Evolutionary conservation across 768 basidiomycete species (phyloP), one percentile per base, ranked within the genome.

Genomic region (Pleurotus djamor): DNA sequence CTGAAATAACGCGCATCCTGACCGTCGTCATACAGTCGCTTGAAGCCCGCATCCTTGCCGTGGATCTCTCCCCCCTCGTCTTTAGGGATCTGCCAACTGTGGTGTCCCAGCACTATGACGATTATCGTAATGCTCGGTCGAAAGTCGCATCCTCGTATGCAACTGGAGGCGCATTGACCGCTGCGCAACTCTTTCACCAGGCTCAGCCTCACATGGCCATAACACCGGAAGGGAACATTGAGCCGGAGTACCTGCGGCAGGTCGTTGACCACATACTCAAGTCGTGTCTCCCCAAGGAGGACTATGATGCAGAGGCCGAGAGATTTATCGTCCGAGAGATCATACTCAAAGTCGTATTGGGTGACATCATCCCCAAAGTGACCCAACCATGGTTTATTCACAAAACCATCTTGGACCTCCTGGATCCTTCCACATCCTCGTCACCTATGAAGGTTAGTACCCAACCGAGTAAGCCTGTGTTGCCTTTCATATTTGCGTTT

Each of bases 311-410:
- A 14, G 86, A 91, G 52, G 71, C 86, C 0, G 92, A 97, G 74
- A 83, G 92, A n/a, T 79, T 83, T 61, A 89, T 98, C 60, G 74
- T 92, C 44, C 85, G 94, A 59, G 96, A 98, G 74, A 76, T 97
- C 41, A 66, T 96, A 34, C 82, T 93, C 66, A 89, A 91, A 64
- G 79, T 92, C 21, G 74, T 98, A 5, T 74, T 94, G 61, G 81
- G 82, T 50, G 85, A 87, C 62, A 72, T 89, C 28, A 67, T 89
- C 28, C 87, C 87, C 34, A 86, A 83, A 64, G 69, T 96, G 52
- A 83, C 85, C 5, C 89, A 97, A 69, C 90, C 92, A 0, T 98
- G 96, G 94, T 98, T 97, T 70, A 82, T 96, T 48, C 86, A 94
- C 59, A 85, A 79, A 66, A 67, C 81, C 3, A 76, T 90, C 9